Conservation (phyloP, 495 filamentous ascomycete species). For the Penicillium flavigenum region DNA sequence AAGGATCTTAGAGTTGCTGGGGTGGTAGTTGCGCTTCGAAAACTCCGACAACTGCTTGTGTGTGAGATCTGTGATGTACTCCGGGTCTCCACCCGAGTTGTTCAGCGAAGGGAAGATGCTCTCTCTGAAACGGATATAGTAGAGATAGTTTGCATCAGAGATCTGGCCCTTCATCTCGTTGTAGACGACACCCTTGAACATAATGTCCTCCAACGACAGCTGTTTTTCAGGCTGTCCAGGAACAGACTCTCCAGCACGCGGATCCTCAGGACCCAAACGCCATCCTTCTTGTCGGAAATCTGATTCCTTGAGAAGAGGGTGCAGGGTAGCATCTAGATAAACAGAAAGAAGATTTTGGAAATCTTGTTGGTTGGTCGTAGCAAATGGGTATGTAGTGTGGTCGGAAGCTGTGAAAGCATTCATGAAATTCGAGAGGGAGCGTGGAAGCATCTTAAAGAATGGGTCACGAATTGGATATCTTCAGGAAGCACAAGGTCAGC, state of each 20-base stretch:
- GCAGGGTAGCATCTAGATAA: slow-evolving; percentile 90
- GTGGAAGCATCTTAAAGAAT: slow-evolving; percentile 99
- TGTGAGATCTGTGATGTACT: slow-evolving; percentile 92
- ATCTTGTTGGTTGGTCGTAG: slow-evolving; percentile 94
- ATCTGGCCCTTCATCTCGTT: slow-evolving; percentile 99
- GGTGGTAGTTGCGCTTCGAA: slow-evolving; percentile 90
- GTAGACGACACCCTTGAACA: slow-evolving; percentile 98
- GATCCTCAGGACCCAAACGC: slow-evolving; percentile 91
- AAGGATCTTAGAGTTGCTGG: slow-evolving; percentile 91
- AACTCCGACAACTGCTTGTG: slow-evolving; percentile 82
- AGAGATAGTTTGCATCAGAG: slow-evolving; percentile 94
- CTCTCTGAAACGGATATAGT: slow-evolving; percentile 90
- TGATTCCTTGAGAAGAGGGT: slow-evolving; percentile 80
- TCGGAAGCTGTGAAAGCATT: slow-evolving; percentile 96
- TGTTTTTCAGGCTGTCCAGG: slow-evolving; percentile 38
- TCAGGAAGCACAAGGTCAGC: slow-evolving; percentile 7
- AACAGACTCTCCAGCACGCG: slow-evolving; percentile 50
- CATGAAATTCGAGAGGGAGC: slow-evolving; percentile 98
- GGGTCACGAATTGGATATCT: slow-evolving; percentile 96
- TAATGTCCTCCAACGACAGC: slow-evolving; percentile 51
- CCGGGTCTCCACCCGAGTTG: slow-evolving; percentile 93
- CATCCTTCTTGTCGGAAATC: slow-evolving; percentile 97
- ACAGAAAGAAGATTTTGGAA: slow-evolving; percentile 95
- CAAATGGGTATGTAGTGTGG: slow-evolving; percentile 97
- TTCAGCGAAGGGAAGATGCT: slow-evolving; percentile 90